A percentile compares a stretch with the other conserved stretches of the same genome.
These are phyloP conservation scores for Phytophthora nicotianae DNA, from an alignment of 352 stramenopile genomes.

Conservation along the genomic window DNA sequence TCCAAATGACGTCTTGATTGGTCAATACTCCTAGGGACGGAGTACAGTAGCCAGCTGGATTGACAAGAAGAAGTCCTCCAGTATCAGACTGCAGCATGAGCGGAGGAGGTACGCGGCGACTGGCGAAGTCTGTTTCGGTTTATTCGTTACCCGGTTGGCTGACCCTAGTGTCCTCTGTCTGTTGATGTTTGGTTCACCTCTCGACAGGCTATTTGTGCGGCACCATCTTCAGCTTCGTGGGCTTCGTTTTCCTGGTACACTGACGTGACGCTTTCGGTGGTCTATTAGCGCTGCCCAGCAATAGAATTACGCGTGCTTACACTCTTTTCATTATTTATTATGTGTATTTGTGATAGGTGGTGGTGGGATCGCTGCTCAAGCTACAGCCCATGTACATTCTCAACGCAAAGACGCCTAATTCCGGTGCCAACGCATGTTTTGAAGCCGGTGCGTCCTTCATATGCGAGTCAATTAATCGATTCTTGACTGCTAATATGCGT, in stretches of 20 bases:
- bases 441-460: constrained; percentile 59
- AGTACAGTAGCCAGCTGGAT: constrained; percentile 15
- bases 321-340: constrained; percentile 10
- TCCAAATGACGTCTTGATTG: constrained; percentile 9
- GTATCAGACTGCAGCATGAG: constrained; percentile 26
- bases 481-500: constrained; percentile 5
- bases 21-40: constrained; percentile 22
- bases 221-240: constrained; percentile 79
- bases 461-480: neutral
- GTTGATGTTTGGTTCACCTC: neutral
- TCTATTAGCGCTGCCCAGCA: neutral
- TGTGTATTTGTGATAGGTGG: constrained; percentile 43
- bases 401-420: constrained; percentile 72
- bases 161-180: constrained; percentile 2
- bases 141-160: neutral
- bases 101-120: constrained; percentile 25
- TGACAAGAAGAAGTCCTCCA: constrained; percentile 11
- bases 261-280: constrained; percentile 15
- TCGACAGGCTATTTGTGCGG: constrained; percentile 70
- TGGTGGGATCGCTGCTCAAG: constrained; percentile 74
- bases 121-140: neutral
- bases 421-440: constrained; percentile 76
- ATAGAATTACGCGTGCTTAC: neutral
- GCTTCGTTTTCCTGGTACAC: constrained; percentile 78
- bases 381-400: constrained; percentile 78